phyloP scores from a whole-genome alignment of 129 eudicot genomes.

The Helichrysum umbraculigerum region DNA sequence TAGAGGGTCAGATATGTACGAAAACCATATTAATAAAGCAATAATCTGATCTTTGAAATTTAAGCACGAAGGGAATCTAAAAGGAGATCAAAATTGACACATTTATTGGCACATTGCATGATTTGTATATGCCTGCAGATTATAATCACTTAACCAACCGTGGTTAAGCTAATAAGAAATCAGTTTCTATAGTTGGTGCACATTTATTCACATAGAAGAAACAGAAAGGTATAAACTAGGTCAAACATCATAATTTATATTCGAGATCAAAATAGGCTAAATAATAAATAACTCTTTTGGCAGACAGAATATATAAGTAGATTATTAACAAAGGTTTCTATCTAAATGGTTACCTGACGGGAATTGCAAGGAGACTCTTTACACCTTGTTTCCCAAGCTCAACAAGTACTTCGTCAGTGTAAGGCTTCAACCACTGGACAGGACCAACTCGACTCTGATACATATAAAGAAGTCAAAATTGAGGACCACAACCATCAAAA shows the following conservation, averaged over 20 bases:
- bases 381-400: slow-evolving; percentile 89
- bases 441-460: slow-evolving; percentile 98
- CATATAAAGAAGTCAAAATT: neutral
- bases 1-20: too few relatives aligned
- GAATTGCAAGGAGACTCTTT: slow-evolving; percentile 89
- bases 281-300: neutral
- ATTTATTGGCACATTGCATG: neutral
- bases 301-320: neutral
- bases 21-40: too few relatives aligned
- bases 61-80: neutral
- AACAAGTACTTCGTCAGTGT: slow-evolving; percentile 96
- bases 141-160: neutral
- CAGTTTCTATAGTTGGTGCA: neutral
- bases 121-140: neutral
- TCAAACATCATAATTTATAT: neutral
- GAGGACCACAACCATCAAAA: slow-evolving; percentile 2
- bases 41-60: neutral
- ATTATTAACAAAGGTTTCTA: slow-evolving; percentile 7
- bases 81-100: neutral
- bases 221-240: neutral
- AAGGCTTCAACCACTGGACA: slow-evolving; percentile 94
- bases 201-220: neutral
- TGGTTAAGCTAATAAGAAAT: slow-evolving; percentile 7
- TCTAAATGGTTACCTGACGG: slow-evolving; percentile 64
- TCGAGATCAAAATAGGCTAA: neutral